Evolutionary conservation across 345 rosid genomes (phyloP).

Genomic region (Hibiscus mutabilis): DNA sequence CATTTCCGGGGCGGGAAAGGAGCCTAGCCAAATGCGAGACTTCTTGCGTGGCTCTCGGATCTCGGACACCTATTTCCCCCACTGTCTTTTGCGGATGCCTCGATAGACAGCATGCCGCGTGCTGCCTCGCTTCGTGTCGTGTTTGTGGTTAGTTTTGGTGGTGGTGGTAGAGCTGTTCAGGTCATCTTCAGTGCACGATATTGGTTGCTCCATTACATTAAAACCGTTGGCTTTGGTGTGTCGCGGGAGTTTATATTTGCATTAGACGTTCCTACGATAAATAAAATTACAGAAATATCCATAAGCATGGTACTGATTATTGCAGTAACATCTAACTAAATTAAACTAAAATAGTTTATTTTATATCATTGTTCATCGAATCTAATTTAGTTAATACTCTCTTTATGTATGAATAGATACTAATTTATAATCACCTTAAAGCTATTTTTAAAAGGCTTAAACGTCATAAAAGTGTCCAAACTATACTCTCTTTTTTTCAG

Average conservation of each 20-base stretch:
- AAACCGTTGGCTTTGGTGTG: constrained; percentile 15
- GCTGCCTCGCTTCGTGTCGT: constrained; percentile 16
- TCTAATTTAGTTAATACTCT: no score
- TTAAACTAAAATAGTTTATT: no score
- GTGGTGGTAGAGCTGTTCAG: constrained; percentile 8
- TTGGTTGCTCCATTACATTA: constrained; percentile 39
- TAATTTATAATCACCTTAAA: no score
- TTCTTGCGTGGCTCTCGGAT: constrained; percentile 83
- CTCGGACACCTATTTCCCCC: constrained; percentile 96
- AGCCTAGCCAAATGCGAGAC: constrained; percentile 83
- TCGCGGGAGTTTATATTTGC: constrained; percentile 23
- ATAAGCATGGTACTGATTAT: neutral
- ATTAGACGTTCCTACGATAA: neutral
- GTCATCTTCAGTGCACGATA: constrained; percentile 30
- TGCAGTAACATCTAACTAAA: no score
- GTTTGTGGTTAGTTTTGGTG: neutral
- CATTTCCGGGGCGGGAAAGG: constrained; percentile 78
- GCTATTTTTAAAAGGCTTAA: no score
- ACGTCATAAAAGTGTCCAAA: no score
- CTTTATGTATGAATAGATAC: no score
- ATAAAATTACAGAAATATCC: constrained; percentile 22
- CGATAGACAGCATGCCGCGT: constrained; percentile 61
- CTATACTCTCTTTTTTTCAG: no score
- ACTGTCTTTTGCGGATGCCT: constrained; percentile 69
- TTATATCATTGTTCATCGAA: no score